Evolutionary conservation across 495 filamentous ascomycete species (phyloP), one percentile per base, ranked within the genome.

Genomic region (Copromyces sp.): DNA sequence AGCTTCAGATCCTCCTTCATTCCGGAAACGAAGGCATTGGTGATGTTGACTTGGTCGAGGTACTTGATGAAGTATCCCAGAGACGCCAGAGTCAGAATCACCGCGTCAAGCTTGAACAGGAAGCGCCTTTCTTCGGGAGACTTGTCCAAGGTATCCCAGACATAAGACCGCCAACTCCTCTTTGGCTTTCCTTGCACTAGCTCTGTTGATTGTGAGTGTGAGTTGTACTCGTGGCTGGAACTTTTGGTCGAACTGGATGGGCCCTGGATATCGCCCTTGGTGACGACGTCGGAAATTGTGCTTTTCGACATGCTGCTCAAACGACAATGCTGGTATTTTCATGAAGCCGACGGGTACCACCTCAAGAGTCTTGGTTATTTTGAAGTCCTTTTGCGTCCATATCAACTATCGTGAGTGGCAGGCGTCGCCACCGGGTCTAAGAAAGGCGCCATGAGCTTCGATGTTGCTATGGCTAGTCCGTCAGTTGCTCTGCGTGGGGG

Each of bases 111-210:
- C 76, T 91, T 91, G 73, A 88, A 86, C 12, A 91, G 74, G 71
- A 91, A 85, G 17, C 84, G 81, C 14, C 87, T 84, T 75, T 91
- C 89, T 69, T 88, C 85, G 0, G 87, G 85, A 1, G 87, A 84
- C 75, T 89, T 89, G 73, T 90, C 88, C 39, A 89, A 83, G 4
- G 85, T 88, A 74, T 90, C 87, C 89, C 89, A 90, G 68, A 90
- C 73, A 69, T 83, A 80, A 20, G 81, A 82, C 39, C 74, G 73
- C 82, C 81, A 84, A 47, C 75, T 82, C 65, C 65, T 74, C n/a
- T 79, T 78, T 0, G 80, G 79, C 7, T 77, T 73, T 20, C 75
- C 72, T 39, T 73, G 53, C 32, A 76, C 74, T 5, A 74, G 68
- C 17, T 71, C 69, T 29, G 53, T 37, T 32, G 53, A 35, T 17